Percentiles rank a stretch among this genome's conserved stretches.
Evolutionary conservation across 2,329 filamentous ascomycete species (phyloP).

Genomic region (Penicillium brevicompactum): DNA sequence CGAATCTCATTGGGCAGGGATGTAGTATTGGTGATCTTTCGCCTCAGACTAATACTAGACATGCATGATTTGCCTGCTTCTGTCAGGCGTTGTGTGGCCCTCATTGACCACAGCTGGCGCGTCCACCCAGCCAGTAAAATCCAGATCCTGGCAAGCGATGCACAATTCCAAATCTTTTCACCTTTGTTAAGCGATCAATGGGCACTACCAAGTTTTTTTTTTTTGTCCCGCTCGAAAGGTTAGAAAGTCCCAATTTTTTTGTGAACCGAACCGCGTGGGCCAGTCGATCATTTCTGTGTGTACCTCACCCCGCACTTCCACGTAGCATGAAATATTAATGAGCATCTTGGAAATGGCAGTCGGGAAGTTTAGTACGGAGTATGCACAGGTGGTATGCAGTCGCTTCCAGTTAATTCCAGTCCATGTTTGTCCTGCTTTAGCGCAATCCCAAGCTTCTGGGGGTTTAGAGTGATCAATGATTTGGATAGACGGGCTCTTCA

Average conservation of each 20-base stretch:
- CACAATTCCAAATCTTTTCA: constrained; percentile 9
- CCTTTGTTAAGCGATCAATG: neutral
- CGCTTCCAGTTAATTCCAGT: neutral
- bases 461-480: neutral
- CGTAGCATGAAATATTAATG: neutral
- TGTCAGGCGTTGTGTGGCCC: constrained; percentile 2
- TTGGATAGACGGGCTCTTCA: neutral
- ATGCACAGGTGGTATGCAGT: too few species aligned
- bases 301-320: constrained; percentile 5
- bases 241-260: neutral
- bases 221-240: neutral
- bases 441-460: neutral
- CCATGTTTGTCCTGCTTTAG: neutral
- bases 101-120: neutral
- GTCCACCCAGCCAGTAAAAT: neutral
- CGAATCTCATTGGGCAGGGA: neutral
- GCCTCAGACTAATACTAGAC: neutral
- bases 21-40: neutral
- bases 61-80: constrained; percentile 9
- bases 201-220: neutral
- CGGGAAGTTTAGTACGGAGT: neutral
- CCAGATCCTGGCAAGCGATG: neutral
- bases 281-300: constrained; percentile 7
- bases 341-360: neutral
- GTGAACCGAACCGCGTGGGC: constrained; percentile 1